Evolutionary conservation across 768 basidiomycete species (phyloP).

Genomic region (Daedalea quercina): DNA sequence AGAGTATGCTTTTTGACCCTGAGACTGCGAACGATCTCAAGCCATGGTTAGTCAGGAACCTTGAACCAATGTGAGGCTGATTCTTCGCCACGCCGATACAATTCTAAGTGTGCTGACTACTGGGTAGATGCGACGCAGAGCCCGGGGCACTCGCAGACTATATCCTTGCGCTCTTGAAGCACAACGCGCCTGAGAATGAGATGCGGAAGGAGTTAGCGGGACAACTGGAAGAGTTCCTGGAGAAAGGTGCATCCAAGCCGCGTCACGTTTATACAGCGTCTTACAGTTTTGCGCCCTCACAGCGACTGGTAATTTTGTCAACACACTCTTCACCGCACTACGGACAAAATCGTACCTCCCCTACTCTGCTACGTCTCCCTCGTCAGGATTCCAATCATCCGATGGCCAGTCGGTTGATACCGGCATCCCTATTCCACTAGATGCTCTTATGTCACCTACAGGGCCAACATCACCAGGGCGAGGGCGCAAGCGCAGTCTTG

Average conservation of each 20-base stretch:
- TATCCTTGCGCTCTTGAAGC: slow-evolving; percentile 87
- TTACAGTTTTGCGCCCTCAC: slow-evolving; percentile 6
- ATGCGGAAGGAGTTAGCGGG: slow-evolving; percentile 70
- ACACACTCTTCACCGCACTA: slow-evolving; percentile 79
- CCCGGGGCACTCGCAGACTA: slow-evolving; percentile 92
- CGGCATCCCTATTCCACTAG: slow-evolving; percentile 79
- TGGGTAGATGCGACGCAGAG: slow-evolving; percentile 87
- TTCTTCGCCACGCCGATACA: slow-evolving; percentile 1
- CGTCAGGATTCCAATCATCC: slow-evolving; percentile 26
- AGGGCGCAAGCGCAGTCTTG: slow-evolving; percentile 57
- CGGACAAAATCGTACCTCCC: slow-evolving; percentile 83
- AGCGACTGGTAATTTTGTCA: slow-evolving; percentile 74
- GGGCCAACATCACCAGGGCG: slow-evolving; percentile 41
- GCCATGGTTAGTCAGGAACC: slow-evolving; percentile 81
- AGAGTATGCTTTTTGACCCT: slow-evolving; percentile 62
- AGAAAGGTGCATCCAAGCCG: slow-evolving; percentile 57
- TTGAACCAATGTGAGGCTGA: slow-evolving; percentile 79
- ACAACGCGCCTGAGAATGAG: slow-evolving; percentile 76
- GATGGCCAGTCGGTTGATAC: slow-evolving; percentile 38
- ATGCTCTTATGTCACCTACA: slow-evolving; percentile 46
- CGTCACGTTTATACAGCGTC: background rate
- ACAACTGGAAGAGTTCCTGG: slow-evolving; percentile 90
- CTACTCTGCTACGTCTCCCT: slow-evolving; percentile 46
- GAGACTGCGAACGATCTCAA: slow-evolving; percentile 63
- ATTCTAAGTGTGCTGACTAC: slow-evolving; percentile 8